These are phyloP conservation scores for Penstemon davidsonii DNA, from an alignment of 257 asterid species.

Conservation along the genomic window DNA sequence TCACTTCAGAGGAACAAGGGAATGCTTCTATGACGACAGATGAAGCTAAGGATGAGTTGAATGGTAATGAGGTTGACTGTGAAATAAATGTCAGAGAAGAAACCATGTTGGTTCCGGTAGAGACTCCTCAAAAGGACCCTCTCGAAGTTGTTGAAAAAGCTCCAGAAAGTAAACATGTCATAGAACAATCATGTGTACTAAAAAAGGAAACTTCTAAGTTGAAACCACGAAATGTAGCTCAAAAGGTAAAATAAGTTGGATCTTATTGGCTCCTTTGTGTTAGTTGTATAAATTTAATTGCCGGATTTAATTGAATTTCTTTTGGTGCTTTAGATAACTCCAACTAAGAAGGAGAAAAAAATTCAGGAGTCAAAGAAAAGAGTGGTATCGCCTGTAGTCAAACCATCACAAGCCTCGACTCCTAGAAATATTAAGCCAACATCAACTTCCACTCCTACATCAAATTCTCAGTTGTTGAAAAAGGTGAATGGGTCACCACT, in stretches of 20 bases:
- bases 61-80: constrained; percentile 24
- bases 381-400: constrained; percentile 45
- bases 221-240: constrained; percentile 39
- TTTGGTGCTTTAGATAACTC: constrained; percentile 48
- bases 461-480: constrained; percentile 43
- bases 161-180: constrained; percentile 31
- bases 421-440: constrained; percentile 46
- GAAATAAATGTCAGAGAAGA: constrained; percentile 38
- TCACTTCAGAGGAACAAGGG: not conserved
- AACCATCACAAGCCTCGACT: constrained; percentile 43
- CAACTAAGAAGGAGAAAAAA: constrained; percentile 45
- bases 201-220: constrained; percentile 41
- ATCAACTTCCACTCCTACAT: constrained; percentile 29
- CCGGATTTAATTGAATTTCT: constrained; percentile 17
- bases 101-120: constrained; percentile 24
- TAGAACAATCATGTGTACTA: constrained; percentile 29
- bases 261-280: constrained; percentile 15
- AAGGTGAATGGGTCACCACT: constrained; percentile 41
- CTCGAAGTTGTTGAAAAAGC: constrained; percentile 33
- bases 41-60: constrained; percentile 33
- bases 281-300: not conserved
- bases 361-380: constrained; percentile 43
- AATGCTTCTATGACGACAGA: constrained; percentile 7
- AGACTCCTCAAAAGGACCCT: constrained; percentile 32
- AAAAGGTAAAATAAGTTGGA: constrained; percentile 47